Base-by-base conservation (phyloP, 1,139 yeast genomes). In the Geotrichum australiense region DNA sequence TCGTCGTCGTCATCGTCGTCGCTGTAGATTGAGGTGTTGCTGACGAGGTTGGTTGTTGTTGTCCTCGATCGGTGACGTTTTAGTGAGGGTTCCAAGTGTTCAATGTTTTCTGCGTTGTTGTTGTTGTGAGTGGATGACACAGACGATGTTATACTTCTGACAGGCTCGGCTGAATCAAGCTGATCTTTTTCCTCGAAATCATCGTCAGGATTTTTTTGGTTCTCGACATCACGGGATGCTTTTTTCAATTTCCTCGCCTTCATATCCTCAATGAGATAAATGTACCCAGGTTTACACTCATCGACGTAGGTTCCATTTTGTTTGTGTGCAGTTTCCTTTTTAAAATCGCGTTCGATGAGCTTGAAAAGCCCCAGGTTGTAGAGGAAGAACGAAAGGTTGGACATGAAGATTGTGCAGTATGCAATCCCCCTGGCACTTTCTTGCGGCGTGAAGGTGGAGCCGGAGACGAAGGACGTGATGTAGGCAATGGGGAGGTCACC, bases 401-500 rank as follows among this genome's bases (percentile, higher is more conserved):
- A 82, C 45, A 83, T 66, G 54, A 80, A 84, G 34, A 89, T 80
- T 58, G 89, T 80, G 16, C 86, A 80, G 60, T 83, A 86, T 0
- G 96, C 94, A 28, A 84, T 84, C 11, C 97, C 97, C 52, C 73
- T 73, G 45, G 75, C 73, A 24, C 85, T 85, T 49, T 84, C 76
- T 2, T 59, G 71, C 1, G 65, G 47, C 0, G 76, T 62, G 53
- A 89, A 80, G 2, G 74, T 67, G 0, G 76, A 68, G 0, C 87
- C 79, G 12, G 73, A 68, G 28, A 83, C 78, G 58, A 87, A 65
- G 1, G 94, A 81, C 54, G 86, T 93, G 34, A 87, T 69, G 53
- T 85, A 86, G 0, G 96, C 96, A 54, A 87, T 83, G 0, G 96
- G 96, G 47, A 87, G 68, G 63, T 87, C 96, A 7, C 91, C 77